Evolutionary conservation across 805 yeast genomes (phyloP).

Genomic region (Nakazawaea laoshanensis): DNA sequence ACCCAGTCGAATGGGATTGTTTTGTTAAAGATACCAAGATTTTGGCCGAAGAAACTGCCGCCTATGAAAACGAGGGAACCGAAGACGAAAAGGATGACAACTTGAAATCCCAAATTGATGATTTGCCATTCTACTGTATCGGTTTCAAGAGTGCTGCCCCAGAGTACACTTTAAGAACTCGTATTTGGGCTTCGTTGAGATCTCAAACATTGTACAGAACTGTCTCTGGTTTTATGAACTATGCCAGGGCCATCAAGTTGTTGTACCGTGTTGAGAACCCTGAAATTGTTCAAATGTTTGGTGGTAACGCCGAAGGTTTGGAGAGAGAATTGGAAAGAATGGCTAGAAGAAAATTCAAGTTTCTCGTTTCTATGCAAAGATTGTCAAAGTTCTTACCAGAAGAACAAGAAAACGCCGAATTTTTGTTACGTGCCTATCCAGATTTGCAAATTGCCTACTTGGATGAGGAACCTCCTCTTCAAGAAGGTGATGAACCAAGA

Average conservation of each 20-base stretch:
- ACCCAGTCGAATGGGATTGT: constrained; percentile 97
- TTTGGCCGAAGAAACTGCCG: constrained; percentile 90
- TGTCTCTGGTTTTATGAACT: constrained; percentile 97
- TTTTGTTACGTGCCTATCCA: constrained; percentile 76
- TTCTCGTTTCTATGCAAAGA: constrained; percentile 83
- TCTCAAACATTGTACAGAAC: constrained; percentile 96
- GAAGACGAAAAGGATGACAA: constrained; percentile 54
- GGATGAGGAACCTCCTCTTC: constrained; percentile 82
- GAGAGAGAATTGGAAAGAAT: constrained; percentile 90
- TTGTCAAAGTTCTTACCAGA: constrained; percentile 62
- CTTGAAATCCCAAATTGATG: constrained; percentile 79
- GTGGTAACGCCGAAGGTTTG: constrained; percentile 94
- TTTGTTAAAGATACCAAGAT: constrained; percentile 94
- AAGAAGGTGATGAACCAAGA: constrained; percentile 62
- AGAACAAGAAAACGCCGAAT: constrained; percentile 74
- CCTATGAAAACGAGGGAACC: constrained; percentile 50
- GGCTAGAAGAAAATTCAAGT: constrained; percentile 78
- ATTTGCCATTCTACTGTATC: constrained; percentile 88
- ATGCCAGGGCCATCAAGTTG: constrained; percentile 90
- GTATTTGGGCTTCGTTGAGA: constrained; percentile 98
- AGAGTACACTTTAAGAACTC: constrained; percentile 88
- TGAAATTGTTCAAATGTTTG: constrained; percentile 94
- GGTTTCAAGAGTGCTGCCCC: constrained; percentile 98
- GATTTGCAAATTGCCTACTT: constrained; percentile 85
- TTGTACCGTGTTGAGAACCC: constrained; percentile 93